Percentiles rank a stretch among this genome's conserved stretches.
Evolutionary conservation across 176 grass and related monocot species (phyloP).

Genomic region (Phragmites australis): DNA sequence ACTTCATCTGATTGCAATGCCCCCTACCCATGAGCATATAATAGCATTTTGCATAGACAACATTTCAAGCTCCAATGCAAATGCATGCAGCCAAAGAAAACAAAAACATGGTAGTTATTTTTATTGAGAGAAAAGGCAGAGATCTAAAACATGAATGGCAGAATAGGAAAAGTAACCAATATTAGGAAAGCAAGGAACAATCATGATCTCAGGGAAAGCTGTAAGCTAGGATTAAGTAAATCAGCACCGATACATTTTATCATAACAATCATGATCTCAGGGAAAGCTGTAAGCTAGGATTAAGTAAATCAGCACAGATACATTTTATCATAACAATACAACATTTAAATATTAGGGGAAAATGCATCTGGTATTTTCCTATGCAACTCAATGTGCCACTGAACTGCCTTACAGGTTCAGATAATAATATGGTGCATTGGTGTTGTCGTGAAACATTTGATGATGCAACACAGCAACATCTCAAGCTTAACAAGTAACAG

Average conservation of each 20-base stretch:
- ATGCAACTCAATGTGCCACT: neutral
- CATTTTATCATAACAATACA: neutral
- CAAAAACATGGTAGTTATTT: neutral
- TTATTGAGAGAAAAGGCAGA: neutral
- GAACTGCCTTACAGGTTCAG: neutral
- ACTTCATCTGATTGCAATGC: neutral
- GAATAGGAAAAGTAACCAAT: neutral
- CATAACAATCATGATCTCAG: neutral
- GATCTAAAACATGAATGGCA: neutral
- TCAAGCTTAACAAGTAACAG: neutral
- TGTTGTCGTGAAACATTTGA: neutral
- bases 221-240: constrained; percentile 7
- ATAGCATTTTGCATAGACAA: neutral
- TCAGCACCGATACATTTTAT: neutral
- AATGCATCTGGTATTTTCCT: neutral
- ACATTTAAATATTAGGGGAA: neutral
- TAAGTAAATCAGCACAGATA: neutral
- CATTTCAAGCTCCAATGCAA: neutral
- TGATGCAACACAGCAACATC: neutral
- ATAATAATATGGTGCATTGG: neutral
- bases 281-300: neutral
- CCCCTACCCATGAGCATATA: neutral
- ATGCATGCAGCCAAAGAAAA: neutral
- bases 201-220: neutral
- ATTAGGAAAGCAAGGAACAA: neutral